Evolutionary conservation across 768 basidiomycete genomes (phyloP).

Genomic region (Russula griseocarnosa): DNA sequence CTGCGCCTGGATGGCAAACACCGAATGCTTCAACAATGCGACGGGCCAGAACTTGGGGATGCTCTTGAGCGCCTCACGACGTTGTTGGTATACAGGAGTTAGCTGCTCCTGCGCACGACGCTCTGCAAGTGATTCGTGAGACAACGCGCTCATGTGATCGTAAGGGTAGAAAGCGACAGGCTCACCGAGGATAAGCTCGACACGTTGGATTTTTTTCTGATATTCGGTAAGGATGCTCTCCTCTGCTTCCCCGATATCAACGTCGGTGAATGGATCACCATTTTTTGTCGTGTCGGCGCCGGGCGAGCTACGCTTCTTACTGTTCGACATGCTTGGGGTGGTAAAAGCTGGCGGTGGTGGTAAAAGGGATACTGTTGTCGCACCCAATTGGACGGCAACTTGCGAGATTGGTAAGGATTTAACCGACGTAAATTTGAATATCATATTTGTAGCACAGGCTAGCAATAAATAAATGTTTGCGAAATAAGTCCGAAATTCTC

Average conservation of each 20-base stretch:
- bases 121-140: slow-evolving; percentile 43
- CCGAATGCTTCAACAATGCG: slow-evolving; percentile 68
- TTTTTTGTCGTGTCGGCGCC: slow-evolving; percentile 72
- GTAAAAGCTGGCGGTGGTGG: neutral
- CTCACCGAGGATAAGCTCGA: slow-evolving; percentile 71
- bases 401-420: slow-evolving; percentile 23
- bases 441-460: slow-evolving; percentile 12
- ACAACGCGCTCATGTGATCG: neutral
- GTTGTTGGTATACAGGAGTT: slow-evolving; percentile 61
- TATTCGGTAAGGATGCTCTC: slow-evolving; percentile 61
- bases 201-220: slow-evolving; percentile 66
- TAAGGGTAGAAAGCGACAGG: slow-evolving; percentile 20
- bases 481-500: slow-evolving; percentile 24
- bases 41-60: slow-evolving; percentile 85
- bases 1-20: slow-evolving; percentile 62
- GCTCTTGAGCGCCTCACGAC: slow-evolving; percentile 58
- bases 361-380: slow-evolving; percentile 16
- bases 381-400: slow-evolving; percentile 14
- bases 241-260: slow-evolving; percentile 68
- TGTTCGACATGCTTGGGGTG: slow-evolving; percentile 38
- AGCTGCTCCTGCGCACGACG: slow-evolving; percentile 57
- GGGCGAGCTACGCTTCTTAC: slow-evolving; percentile 70
- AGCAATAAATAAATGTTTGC: slow-evolving; percentile 6
- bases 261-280: slow-evolving; percentile 50
- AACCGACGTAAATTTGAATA: slow-evolving; percentile 9